Evolutionary conservation across 768 basidiomycete genomes (phyloP), one percentile per base, ranked within the genome.

Genomic region (Termitomyces sp.): DNA sequence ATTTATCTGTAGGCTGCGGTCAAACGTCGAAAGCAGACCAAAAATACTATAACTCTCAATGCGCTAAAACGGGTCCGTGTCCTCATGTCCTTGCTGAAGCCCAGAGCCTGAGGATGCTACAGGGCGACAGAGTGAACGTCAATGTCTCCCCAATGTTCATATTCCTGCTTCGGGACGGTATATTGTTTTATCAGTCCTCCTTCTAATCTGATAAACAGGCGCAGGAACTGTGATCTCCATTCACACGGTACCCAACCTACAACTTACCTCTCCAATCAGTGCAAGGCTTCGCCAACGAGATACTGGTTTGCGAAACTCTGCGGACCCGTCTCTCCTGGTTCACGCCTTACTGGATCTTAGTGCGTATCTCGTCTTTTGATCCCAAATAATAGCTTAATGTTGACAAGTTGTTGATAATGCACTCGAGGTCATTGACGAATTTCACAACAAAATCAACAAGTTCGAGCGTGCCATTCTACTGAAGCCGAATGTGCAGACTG

Each of bases 291-390:
- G 76, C 48, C 77, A 81, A 50, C 68, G 72, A 1, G 82, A 86
- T 64, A 85, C 85, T 1, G 77, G 83, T 33, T 67, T 90, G 28
- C 77, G 87, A 26, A 75, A 73, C 12, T 82, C 82, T 3, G 82
- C 82, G 53, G 89, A 91, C 62, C 75, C 85, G 5, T 85, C 85
- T 11, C 70, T 92, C 12, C 73, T 92, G 8, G 77, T 91, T 3
- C 83, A 91, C 66, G 80, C 80, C 35, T 62, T 92, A 23, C 71
- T 92, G 41, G 89, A 91, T 66, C 73, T 77, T 26, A 69, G 80
- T 80, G 53, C 26, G 73, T 68, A 6, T 31, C 28, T 43, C 26
- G 41, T 47, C 14, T 43, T 47, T 9, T 40, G 40, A 17, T 1
- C 23, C 3, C 5, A 5, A 26, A 28, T 26, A n/a, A 38, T 41